Conservation (phyloP, 2,329 filamentous ascomycete species). For the Pseudovirgaria hyperparasitica region DNA sequence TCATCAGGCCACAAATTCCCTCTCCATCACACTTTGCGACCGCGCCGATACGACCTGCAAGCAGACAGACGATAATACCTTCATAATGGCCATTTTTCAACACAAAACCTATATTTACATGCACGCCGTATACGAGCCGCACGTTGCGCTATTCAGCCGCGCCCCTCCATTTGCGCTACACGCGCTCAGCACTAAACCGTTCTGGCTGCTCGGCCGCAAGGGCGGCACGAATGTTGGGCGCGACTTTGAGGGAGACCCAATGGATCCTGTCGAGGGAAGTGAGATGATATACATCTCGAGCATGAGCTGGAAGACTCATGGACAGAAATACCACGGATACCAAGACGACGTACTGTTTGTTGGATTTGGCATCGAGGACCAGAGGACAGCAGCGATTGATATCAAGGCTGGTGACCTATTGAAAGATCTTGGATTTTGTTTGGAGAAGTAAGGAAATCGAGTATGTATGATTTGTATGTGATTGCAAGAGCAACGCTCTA, state of each 20-base stretch:
- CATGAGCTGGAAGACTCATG: constrained; percentile 40
- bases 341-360: constrained; percentile 44
- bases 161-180: constrained; percentile 37
- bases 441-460: constrained; percentile 1
- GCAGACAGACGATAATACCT: constrained; percentile 36
- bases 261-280: constrained; percentile 18
- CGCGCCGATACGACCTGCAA: constrained; percentile 33
- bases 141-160: constrained; percentile 39
- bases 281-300: constrained; percentile 48
- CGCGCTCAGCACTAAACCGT: constrained; percentile 35
- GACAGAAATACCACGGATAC: constrained; percentile 41
- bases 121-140: constrained; percentile 44
- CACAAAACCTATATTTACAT: constrained; percentile 38
- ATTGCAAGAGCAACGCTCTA: too few species aligned
- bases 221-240: constrained; percentile 9
- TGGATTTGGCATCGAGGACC: constrained; percentile 45
- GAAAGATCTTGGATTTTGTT: constrained; percentile 27
- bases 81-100: constrained; percentile 43
- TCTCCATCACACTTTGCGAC: constrained; percentile 42
- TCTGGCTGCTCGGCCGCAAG: constrained; percentile 43
- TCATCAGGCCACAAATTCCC: constrained; percentile 48
- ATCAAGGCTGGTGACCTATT: constrained; percentile 38
- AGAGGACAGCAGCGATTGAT: constrained; percentile 36
- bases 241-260: constrained; percentile 7
- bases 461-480: too few species aligned